Base-by-base conservation (phyloP, 139 green algal genomes). In the Diplosphaera chodatii region DNA sequence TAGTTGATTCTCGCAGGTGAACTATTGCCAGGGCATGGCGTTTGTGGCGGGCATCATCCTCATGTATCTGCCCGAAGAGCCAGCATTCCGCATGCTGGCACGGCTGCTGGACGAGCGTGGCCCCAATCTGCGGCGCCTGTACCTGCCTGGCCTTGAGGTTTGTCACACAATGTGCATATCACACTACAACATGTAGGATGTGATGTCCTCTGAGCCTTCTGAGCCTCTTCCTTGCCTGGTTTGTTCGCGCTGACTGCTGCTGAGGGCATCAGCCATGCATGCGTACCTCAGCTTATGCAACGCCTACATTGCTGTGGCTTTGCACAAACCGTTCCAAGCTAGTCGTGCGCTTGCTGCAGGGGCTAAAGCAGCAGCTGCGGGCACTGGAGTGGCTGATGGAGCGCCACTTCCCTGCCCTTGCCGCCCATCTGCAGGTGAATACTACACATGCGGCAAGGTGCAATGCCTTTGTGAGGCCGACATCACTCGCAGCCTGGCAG, bases 21-120 rank as follows among this genome's bases (percentile, higher is more conserved):
- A 83, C 33, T 97, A 97, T 78, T 96, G 89, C 79, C 91, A 97
- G 76, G 89, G 84, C 63, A 97, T 97, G 92, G 92, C 87, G 0
- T 98, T 98, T 77, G 82, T 93, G 55, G 92, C 89, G 15, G 94
- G 94, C 1, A 78, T 96, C 32, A 71, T 98, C 67, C 87, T 98
- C 18, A 93, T 97, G 86, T 96, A 94, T 68, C 64, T 97, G 63
- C 89, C 87, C 2, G 90, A 98, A 69, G 92, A 97, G 82, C 80
- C 86, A 0, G 91, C 92, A 0, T 98, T 97, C 83, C 80, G 82
- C 66, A 59, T 73, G 55, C 71, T 79, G 67, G 23, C 33, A 2
- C 32, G 71, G n/a, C 76, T 93, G 1, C 88, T 93, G 86, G 78
- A 77, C 30, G 30, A 73, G 21, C 59, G 32, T 23, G 88, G 86